Evolutionary conservation across 2,329 filamentous ascomycete species (phyloP), one percentile per base, ranked within the genome.

Genomic region (Colletotrichum acutatum): DNA sequence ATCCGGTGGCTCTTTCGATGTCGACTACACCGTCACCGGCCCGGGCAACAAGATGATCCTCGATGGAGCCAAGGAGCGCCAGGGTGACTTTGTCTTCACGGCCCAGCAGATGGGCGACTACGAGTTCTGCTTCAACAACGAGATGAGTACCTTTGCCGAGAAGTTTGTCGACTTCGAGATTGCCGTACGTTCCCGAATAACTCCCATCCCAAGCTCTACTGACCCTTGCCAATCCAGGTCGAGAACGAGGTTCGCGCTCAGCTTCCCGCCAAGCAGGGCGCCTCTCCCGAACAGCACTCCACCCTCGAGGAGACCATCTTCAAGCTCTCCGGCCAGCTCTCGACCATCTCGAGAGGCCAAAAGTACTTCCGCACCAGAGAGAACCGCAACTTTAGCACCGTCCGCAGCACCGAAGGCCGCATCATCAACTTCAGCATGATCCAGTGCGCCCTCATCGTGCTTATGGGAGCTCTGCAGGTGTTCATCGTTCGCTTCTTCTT

Each of bases 301-400:
- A 90, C 91, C 8, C 89, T 99, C 61, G 96, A 98, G 83, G 96
- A 99, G 85, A 96, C 95, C 53, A 93, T 98, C 79, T 95, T 97
- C 87, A 98, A 98, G 87, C 89, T 99, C 74, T 98, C 95, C 14
- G 92, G 94, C 75, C 95, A 97, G 81, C 87, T 99, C 63, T 98
- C 95, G 16, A 98, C 95, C 75, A 97, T 99, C 81, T 95, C 94
- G 54, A 91, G 97, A 80, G 98, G 98, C 87, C 97, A 99, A 81
- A 99, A 99, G 83, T 99, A 99, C 88, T 99, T 99, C 91, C 94
- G 97, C 75, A 99, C 97, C 3, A 92, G 97, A 77, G 97, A 99
- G 88, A 99, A 99, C 89, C 91, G 97, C 75, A 99, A 99, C 86
- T 98, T 99, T 86, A 97, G 94, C 86, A 99, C 97, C 11, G 97